phyloP scores from a whole-genome alignment of 176 grass and related monocot species.

The Triticum turgidum region DNA sequence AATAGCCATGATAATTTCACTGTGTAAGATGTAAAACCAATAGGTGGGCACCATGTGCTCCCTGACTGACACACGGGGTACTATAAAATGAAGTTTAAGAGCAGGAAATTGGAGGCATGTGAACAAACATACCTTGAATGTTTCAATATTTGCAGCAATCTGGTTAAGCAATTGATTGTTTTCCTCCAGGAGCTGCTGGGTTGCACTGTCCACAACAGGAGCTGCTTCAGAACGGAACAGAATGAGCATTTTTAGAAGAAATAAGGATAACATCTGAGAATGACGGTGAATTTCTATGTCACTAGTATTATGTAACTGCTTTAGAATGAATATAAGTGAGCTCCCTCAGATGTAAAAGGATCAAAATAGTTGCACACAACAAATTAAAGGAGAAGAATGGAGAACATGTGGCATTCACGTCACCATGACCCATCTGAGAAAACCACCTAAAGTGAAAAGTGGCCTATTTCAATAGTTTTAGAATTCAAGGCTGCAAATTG shows the following conservation, averaged over 20 bases:
- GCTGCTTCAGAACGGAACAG: conserved; percentile 45
- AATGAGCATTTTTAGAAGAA: background rate
- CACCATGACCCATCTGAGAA: background rate
- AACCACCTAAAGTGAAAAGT: background rate
- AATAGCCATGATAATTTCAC: background rate
- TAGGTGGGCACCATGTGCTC: background rate
- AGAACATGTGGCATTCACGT: background rate
- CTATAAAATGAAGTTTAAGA: background rate
- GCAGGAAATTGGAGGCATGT: background rate
- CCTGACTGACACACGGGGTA: background rate
- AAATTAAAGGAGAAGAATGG: background rate
- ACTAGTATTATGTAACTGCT: background rate
- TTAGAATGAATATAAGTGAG: background rate
- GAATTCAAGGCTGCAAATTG: background rate
- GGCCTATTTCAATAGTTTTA: background rate
- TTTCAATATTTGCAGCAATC: conserved; percentile 77
- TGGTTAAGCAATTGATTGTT: conserved; percentile 73
- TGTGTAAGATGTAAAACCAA: background rate
- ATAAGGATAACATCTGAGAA: background rate
- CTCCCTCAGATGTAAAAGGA: background rate
- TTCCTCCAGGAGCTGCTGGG: conserved; percentile 73
- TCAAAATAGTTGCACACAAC: background rate
- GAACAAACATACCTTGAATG: conserved; percentile 56
- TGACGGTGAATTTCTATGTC: background rate
- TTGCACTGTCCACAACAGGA: conserved; percentile 57